Evolutionary conservation across 805 yeast species (phyloP), one percentile per base, ranked within the genome.

Genomic region (Wickerhamomyces silvicola): DNA sequence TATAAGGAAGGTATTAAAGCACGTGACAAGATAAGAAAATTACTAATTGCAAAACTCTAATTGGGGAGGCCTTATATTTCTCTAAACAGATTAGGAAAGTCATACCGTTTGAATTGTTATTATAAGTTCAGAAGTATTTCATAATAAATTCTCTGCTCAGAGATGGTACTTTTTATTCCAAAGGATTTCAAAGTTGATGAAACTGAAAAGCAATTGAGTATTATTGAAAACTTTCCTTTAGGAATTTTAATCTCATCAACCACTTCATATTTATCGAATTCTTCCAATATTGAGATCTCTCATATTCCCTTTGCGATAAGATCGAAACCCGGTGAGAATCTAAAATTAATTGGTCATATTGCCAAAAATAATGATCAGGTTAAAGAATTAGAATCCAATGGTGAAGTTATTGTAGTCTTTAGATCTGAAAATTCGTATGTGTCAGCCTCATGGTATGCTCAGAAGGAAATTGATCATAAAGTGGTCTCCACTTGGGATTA

Each of bases 401-500:
- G 59, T 11, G 61, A 68, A 7, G 68, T 67, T 10, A 53, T 71
- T 39, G 64, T 75, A 10, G 61, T 75, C 4, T 78, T 78, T 59
- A 72, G 68, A 48, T 61, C 74, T 6, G 56, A 48, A 4, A 62
- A 72, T 44, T 55, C 73, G 1, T 78, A 78, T 47, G 67, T 78
- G 15, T 54, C 76, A 16, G 82, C 85, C 2, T 51, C 65, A 11
- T 78, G 76, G 67, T 78, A 78, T 45, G 70, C 74, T 7, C 60
- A 66, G 14, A 77, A 78, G 55, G 55, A 64, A 28, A 62, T 62
- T 29, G 71, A 78, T 20, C 78, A 74, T 39, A 77, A 75, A 46
- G 65, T 63, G 25, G 84, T 77, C n/a, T 82, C 84, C 12, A 78
- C 84, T 2, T 78, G 83, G 83, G 78, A 73, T 49, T 77, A 68